A percentile compares a stretch with the other conserved stretches of the same genome.
Evolutionary conservation across 495 filamentous ascomycete genomes (phyloP).

Genomic region (Echria macrotheca): DNA sequence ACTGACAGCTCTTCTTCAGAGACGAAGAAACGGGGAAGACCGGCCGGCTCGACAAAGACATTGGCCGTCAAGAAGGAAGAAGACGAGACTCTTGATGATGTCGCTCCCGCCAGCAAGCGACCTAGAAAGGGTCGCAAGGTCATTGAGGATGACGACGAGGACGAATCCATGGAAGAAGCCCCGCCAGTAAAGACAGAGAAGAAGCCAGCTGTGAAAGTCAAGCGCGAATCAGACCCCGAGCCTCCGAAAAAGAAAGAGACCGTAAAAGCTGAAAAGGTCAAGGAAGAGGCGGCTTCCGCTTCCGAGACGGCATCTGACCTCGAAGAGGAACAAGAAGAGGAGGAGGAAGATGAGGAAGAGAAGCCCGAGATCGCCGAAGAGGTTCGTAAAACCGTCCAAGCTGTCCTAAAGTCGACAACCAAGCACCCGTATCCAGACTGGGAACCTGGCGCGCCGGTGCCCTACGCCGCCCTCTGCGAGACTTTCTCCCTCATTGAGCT

Average conservation of each 20-base stretch:
- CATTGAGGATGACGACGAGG: slow-evolving; percentile 40
- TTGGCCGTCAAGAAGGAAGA: slow-evolving; percentile 2
- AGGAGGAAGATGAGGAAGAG: slow-evolving; percentile 61
- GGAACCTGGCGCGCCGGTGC: slow-evolving; percentile 80
- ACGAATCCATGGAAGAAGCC: slow-evolving; percentile 36
- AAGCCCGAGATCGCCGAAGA: slow-evolving; percentile 72
- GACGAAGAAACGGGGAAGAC: slow-evolving; percentile 33
- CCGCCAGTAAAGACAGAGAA: slow-evolving; percentile 17
- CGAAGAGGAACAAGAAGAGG: slow-evolving; percentile 43
- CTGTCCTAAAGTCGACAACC: slow-evolving; percentile 54
- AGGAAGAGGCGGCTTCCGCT: slow-evolving; percentile 35
- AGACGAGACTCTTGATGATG: slow-evolving; percentile 29
- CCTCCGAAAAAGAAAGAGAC: slow-evolving; percentile 14
- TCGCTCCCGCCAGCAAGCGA: slow-evolving; percentile 51
- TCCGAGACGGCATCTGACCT: slow-evolving; percentile 51
- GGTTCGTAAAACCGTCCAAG: slow-evolving; percentile 78
- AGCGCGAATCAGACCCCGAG: slow-evolving; percentile 20
- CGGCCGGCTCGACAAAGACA: slow-evolving; percentile 6
- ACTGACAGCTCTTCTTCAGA: slow-evolving; percentile 18
- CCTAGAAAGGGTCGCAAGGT: slow-evolving; percentile 35
- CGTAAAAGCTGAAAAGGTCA: slow-evolving; percentile 19
- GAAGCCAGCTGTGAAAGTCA: slow-evolving; percentile 19
- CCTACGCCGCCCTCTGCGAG: slow-evolving; percentile 89
- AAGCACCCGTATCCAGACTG: slow-evolving; percentile 93
- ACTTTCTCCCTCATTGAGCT: slow-evolving; percentile 92